These are phyloP conservation scores for Gentiana macrophylla DNA, from an alignment of 257 asterid genomes.

Conservation along the genomic window DNA sequence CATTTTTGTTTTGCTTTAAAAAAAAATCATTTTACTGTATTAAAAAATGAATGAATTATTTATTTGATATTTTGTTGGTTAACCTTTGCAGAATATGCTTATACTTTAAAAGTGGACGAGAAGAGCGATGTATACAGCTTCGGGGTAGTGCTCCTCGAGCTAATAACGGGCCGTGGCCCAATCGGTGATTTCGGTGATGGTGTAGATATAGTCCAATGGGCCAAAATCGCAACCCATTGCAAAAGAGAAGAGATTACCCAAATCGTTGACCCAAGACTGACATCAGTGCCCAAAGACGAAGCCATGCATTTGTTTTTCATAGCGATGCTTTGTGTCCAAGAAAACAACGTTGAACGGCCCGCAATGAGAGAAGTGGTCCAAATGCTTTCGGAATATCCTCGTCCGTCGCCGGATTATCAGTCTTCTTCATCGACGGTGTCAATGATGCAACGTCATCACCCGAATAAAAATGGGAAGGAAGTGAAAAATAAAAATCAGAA, in stretches of 20 bases:
- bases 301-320: conserved; percentile 73
- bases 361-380: conserved; percentile 91
- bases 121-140: conserved; percentile 42
- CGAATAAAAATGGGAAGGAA: conserved; percentile 22
- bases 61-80: not conserved
- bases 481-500: conserved; percentile 16
- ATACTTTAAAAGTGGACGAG: conserved; percentile 35
- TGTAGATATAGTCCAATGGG: conserved; percentile 50
- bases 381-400: conserved; percentile 76
- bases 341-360: conserved; percentile 76
- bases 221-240: conserved; percentile 42
- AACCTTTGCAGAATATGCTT: conserved; percentile 35
- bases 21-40: too few species aligned
- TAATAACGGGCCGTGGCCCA: conserved; percentile 33
- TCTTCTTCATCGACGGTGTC: conserved; percentile 32
- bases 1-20: too few species aligned
- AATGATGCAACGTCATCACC: not conserved
- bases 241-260: conserved; percentile 44
- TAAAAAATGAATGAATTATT: too few species aligned
- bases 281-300: conserved; percentile 55
- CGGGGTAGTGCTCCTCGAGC: conserved; percentile 34
- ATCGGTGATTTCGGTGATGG: conserved; percentile 45
- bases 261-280: conserved; percentile 55
- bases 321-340: conserved; percentile 80
- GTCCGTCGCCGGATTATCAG: conserved; percentile 29